phyloP scores from a whole-genome alignment of 208 protist species.

The Wallacemonas rigidus region DNA sequence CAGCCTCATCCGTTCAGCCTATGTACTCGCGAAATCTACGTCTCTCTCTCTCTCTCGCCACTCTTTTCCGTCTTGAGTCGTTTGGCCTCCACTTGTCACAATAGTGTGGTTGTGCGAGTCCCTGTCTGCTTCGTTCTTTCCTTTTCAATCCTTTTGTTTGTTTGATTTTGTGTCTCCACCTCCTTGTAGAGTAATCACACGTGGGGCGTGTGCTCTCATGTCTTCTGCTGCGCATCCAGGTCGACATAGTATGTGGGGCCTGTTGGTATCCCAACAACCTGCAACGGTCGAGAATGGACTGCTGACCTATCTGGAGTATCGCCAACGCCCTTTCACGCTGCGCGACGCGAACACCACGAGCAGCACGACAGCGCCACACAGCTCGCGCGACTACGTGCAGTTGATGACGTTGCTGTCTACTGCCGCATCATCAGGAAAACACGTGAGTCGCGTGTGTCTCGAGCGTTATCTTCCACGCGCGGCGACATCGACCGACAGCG shows the following conservation, averaged over 20 bases:
- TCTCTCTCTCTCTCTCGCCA: constrained; percentile 9
- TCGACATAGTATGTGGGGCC: constrained; percentile 27
- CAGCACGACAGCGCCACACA: background rate
- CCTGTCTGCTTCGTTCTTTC: background rate
- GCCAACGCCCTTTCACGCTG: background rate
- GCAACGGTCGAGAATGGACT: constrained; percentile 32
- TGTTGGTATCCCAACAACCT: constrained; percentile 24
- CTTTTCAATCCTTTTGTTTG: constrained; percentile 4
- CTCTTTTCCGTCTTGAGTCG: constrained; percentile 2
- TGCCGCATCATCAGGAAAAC: background rate
- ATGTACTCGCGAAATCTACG: no score
- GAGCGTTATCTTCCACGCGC: background rate
- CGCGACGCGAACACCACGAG: background rate
- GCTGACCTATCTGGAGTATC: constrained; percentile 17
- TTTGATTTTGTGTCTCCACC: background rate
- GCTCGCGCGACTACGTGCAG: background rate
- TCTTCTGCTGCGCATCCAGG: background rate
- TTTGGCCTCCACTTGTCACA: background rate
- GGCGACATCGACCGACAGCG: background rate
- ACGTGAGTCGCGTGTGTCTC: background rate
- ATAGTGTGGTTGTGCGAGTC: background rate
- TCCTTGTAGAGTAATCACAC: background rate
- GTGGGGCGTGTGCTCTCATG: background rate
- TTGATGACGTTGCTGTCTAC: background rate
- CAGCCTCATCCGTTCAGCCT: no score